A percentile compares a stretch with the other conserved stretches of the same genome.
phyloP scores from a whole-genome alignment of 352 stramenopile genomes.

The Phytophthora fragariae region DNA sequence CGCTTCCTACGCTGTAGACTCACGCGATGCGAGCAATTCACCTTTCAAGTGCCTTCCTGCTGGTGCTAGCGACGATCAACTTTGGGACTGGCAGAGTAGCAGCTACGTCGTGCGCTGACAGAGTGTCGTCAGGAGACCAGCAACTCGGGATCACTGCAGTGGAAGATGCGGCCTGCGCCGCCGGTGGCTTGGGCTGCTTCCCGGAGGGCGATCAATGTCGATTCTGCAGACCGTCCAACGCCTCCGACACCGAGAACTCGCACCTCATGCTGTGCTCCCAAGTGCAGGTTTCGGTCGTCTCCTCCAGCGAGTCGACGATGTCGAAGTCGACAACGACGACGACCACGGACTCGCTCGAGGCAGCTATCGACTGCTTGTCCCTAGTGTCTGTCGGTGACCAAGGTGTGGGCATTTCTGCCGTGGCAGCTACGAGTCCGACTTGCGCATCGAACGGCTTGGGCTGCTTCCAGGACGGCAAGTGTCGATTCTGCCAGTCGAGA shows the following conservation, averaged over 20 bases:
- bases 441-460: constrained; percentile 40
- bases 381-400: constrained; percentile 38
- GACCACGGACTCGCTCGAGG: background rate
- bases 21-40: constrained; percentile 29
- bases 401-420: constrained; percentile 39
- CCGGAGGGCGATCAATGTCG: constrained; percentile 29
- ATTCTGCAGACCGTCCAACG: constrained; percentile 27
- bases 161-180: constrained; percentile 42
- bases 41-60: constrained; percentile 22
- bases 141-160: constrained; percentile 44
- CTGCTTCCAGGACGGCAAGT: constrained; percentile 34
- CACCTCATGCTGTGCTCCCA: constrained; percentile 24
- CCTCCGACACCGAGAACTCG: constrained; percentile 14
- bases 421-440: constrained; percentile 24
- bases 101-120: constrained; percentile 26
- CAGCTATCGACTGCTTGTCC: constrained; percentile 29
- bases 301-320: background rate
- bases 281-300: constrained; percentile 1
- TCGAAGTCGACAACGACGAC: background rate
- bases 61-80: constrained; percentile 25
- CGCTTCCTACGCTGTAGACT: constrained; percentile 30
- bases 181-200: constrained; percentile 40
- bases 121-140: constrained; percentile 41
- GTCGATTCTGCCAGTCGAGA: constrained; percentile 53
- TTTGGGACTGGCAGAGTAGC: constrained; percentile 3